Conservation (phyloP, 2,329 filamentous ascomycete species). For the Kalaharituber pfeilii region DNA sequence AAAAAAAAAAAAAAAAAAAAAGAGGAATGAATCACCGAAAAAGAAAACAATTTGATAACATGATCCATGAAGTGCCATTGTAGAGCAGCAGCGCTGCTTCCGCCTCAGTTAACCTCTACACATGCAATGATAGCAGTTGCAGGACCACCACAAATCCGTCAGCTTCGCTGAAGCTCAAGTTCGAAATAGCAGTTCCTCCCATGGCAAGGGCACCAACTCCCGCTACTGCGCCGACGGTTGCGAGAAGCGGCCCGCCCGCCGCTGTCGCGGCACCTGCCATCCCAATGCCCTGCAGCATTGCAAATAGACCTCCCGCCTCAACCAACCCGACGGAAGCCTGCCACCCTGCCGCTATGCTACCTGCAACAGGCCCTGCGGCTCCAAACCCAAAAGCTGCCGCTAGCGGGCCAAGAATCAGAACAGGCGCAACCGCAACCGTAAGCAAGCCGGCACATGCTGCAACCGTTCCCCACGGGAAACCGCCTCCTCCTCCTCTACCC, state of each 20-base stretch:
- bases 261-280: conserved; percentile 8
- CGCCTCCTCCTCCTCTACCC: background rate
- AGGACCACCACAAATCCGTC: no score
- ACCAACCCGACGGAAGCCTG: conserved; percentile 4
- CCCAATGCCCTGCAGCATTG: background rate
- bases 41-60: no score
- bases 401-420: background rate
- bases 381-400: conserved; percentile 3
- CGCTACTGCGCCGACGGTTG: background rate
- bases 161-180: no score
- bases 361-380: background rate
- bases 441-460: background rate
- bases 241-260: conserved; percentile 23
- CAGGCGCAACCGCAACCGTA: background rate
- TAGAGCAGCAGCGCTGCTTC: no score
- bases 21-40: no score
- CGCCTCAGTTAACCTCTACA: no score
- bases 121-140: no score
- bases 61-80: no score
- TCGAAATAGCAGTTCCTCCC: no score
- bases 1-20: no score
- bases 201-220: background rate
- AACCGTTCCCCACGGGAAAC: background rate
- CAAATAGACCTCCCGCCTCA: conserved; percentile 6
- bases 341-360: conserved; percentile 7